phyloP scores from a whole-genome alignment of 306 rosid species.

The Gleditsia sinensis region DNA sequence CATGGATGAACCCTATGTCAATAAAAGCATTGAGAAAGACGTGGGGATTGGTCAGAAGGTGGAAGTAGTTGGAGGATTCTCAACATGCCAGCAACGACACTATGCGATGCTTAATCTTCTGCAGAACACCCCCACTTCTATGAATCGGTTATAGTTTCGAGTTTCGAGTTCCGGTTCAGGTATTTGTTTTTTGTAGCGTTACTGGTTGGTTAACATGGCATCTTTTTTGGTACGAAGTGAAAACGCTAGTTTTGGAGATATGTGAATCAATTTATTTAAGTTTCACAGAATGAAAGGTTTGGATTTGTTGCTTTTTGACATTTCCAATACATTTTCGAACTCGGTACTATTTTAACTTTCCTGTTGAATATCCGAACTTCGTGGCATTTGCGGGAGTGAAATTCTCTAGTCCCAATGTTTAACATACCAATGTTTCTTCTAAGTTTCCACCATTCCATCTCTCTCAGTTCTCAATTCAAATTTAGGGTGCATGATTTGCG shows the following conservation, averaged over 20 bases:
- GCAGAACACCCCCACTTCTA: constrained; percentile 23
- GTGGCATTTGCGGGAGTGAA: neutral
- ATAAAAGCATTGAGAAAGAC: neutral
- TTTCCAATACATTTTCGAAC: neutral
- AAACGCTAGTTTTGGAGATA: neutral
- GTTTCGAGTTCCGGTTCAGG: neutral
- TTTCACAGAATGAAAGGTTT: too few relatives aligned
- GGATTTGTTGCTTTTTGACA: too few relatives aligned
- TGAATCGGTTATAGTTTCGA: constrained; percentile 30
- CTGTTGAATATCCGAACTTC: neutral
- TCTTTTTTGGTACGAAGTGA: neutral
- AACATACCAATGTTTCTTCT: neutral
- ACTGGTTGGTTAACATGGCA: neutral
- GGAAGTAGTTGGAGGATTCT: constrained; percentile 28
- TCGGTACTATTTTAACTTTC: neutral
- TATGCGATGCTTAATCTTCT: constrained; percentile 23
- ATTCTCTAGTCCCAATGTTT: neutral
- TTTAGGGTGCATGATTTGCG: too few relatives aligned
- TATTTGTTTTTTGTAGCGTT: neutral
- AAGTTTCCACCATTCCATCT: too few relatives aligned
- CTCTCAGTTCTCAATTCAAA: too few relatives aligned
- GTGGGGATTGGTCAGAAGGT: neutral
- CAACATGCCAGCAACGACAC: constrained; percentile 37
- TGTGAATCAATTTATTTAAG: neutral
- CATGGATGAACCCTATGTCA: constrained; percentile 21